Evolutionary conservation across 805 yeast species (phyloP), one percentile per base, ranked within the genome.

Genomic region (Pichia manshurica): DNA sequence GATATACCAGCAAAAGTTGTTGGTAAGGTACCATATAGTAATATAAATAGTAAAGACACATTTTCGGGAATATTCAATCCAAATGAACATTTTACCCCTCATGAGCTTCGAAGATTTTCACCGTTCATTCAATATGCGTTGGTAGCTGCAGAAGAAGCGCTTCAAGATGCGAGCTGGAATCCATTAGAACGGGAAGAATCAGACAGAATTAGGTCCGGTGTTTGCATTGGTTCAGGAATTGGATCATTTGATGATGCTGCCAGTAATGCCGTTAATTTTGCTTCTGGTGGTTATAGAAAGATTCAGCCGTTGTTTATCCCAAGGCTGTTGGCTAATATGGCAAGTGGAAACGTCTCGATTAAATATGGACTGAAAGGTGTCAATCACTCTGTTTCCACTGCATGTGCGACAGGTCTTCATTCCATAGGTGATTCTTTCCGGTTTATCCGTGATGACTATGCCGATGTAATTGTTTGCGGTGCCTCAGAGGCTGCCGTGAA

Each of bases 321-420:
- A 0, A 80, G 77, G 54, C 66, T 91, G 42, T 70, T 93, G 35
- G 77, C 86, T 34, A 93, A 93, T 62, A 93, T 93, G 98, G 96
- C 96, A 0, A 88, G 90, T 0, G 97, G 98, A 3, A 81, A 88
- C 51, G 78, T 93, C 6, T 84, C 96, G 6, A 90, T 93, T 48
- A 74, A 78, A 53, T 78, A 81, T 56, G 84, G 85, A 1, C 68
- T 89, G 35, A 70, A 76, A 56, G 99, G 99, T 0, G 95, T 96
- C 2, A 78, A 86, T 38, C 96, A 90, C 60, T 71, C 95, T 0
- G 93, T 81, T 0, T 78, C 96, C 2, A 89, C 98, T 0, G 99
- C 99, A 0, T 93, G 99, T 70, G 96, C 99, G 4, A 89, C 99
- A 0, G 99, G 99, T 0, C 77, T 84, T 25, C 95, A 93, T 60